Conservation (phyloP, 2,329 filamentous ascomycete genomes). For the Arthrobotrys iridis region DNA sequence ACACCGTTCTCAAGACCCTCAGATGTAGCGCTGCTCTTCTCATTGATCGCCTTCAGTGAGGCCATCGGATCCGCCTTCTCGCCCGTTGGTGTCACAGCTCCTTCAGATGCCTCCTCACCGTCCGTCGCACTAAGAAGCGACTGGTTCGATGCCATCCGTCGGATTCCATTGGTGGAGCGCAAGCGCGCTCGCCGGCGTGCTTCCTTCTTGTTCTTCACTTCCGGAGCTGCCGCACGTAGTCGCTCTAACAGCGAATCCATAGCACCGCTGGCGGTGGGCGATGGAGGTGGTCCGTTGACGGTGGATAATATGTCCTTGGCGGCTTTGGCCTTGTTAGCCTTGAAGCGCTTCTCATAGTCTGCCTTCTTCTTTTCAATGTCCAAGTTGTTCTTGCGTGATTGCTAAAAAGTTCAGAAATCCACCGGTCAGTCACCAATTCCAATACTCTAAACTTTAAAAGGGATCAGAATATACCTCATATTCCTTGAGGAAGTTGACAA, state of each 20-base stretch:
- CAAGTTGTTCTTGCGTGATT: slow-evolving; percentile 91
- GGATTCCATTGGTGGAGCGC: slow-evolving; percentile 43
- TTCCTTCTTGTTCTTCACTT: slow-evolving; percentile 88
- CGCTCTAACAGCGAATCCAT: slow-evolving; percentile 98
- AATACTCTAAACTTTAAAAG: not conserved
- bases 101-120: slow-evolving; percentile 38
- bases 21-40: slow-evolving; percentile 1
- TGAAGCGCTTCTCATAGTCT: slow-evolving; percentile 78
- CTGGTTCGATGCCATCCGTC: slow-evolving; percentile 48
- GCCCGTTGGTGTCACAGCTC: slow-evolving; percentile 23
- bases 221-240: slow-evolving; percentile 88
- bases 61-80: slow-evolving; percentile 34
- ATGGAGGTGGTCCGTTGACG: slow-evolving; percentile 65
- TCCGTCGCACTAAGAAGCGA: slow-evolving; percentile 53
- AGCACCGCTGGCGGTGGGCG: slow-evolving; percentile 80
- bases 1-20: slow-evolving; percentile 8
- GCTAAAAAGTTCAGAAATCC: slow-evolving; percentile 53
- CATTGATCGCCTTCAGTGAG: slow-evolving; percentile 26
- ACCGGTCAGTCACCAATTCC: slow-evolving; percentile 5
- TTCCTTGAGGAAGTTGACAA: slow-evolving; percentile 87
- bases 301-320: slow-evolving; percentile 30
- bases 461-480: slow-evolving; percentile 75
- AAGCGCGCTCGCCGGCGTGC: slow-evolving; percentile 84
- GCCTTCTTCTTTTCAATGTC: slow-evolving; percentile 80
- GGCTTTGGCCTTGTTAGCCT: slow-evolving; percentile 40